Percentiles rank a stretch among this genome's conserved stretches.
Evolutionary conservation across 352 stramenopile species (phyloP).

Genomic region (Phytopythium vexans): DNA sequence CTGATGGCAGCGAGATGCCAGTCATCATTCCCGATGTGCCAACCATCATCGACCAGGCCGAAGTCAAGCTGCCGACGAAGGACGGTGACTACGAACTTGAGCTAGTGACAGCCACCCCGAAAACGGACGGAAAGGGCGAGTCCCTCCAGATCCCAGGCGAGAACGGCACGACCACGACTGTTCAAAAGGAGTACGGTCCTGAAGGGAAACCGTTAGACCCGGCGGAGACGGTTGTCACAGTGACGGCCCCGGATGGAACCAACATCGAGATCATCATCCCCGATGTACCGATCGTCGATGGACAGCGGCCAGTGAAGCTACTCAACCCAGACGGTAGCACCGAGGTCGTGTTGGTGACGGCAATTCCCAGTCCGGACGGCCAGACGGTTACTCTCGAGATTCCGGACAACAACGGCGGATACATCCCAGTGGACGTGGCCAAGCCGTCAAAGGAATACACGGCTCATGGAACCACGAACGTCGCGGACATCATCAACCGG

Average conservation of each 20-base stretch:
- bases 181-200: neutral
- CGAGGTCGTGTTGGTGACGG: neutral
- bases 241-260: neutral
- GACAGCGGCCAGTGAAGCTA: too few species aligned
- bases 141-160: constrained; percentile 3
- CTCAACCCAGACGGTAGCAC: neutral
- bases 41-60: neutral
- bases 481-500: constrained; percentile 9
- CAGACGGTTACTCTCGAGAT: too few species aligned
- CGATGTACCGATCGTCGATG: too few species aligned
- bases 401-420: too few species aligned
- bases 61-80: neutral
- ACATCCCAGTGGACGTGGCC: too few species aligned
- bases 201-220: neutral
- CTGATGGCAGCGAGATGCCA: neutral
- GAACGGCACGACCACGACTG: constrained; percentile 1
- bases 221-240: neutral
- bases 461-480: neutral
- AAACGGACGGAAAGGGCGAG: constrained; percentile 3
- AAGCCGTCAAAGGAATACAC: too few species aligned
- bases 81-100: constrained; percentile 13
- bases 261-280: neutral
- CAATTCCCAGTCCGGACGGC: too few species aligned
- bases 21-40: constrained; percentile 1
- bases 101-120: constrained; percentile 5